Conservation (phyloP, 2,329 filamentous ascomycete genomes). For the Rhinocladiella similis region DNA sequence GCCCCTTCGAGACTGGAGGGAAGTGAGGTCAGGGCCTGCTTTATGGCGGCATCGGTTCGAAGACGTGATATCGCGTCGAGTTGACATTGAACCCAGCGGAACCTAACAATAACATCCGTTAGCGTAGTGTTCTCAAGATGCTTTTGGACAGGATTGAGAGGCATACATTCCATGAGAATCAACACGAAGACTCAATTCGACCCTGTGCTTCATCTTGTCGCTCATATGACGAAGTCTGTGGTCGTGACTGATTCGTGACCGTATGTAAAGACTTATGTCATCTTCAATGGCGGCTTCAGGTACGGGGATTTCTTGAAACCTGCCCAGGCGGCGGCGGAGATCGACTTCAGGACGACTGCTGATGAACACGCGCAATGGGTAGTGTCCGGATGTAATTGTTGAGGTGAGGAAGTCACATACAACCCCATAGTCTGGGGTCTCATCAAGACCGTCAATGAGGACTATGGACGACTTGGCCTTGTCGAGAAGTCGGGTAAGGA, state of each 20-base stretch:
- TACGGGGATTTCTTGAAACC: slow-evolving; percentile 13
- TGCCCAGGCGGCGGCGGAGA: slow-evolving; percentile 7
- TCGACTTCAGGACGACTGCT: slow-evolving; percentile 19
- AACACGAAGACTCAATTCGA: slow-evolving; percentile 9
- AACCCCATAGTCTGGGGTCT: slow-evolving; percentile 12
- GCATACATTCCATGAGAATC: slow-evolving; percentile 22
- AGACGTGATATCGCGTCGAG: slow-evolving; percentile 20
- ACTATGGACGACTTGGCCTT: slow-evolving; percentile 3
- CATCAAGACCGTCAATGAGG: slow-evolving; percentile 22
- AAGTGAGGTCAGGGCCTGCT: slow-evolving; percentile 17
- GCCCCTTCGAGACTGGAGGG: slow-evolving; percentile 21
- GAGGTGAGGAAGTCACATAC: slow-evolving; percentile 23
- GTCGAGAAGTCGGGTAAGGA: slow-evolving; percentile 5
- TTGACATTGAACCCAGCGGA: slow-evolving; percentile 29
- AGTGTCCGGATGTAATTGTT: slow-evolving; percentile 4
- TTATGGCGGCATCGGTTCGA: slow-evolving; percentile 19
- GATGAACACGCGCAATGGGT: slow-evolving; percentile 17
- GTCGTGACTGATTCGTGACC: slow-evolving; percentile 12
- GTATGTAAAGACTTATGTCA: slow-evolving; percentile 21
- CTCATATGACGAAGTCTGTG: slow-evolving; percentile 14
- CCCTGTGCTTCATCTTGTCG: slow-evolving; percentile 17
- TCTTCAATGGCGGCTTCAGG: slow-evolving; percentile 12
- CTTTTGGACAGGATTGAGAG: too few relatives aligned
- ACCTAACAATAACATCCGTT: too few relatives aligned
- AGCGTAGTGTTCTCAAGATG: too few relatives aligned